Conservation (phyloP, 805 yeast species). For the Yarrowia keelungensis region DNA sequence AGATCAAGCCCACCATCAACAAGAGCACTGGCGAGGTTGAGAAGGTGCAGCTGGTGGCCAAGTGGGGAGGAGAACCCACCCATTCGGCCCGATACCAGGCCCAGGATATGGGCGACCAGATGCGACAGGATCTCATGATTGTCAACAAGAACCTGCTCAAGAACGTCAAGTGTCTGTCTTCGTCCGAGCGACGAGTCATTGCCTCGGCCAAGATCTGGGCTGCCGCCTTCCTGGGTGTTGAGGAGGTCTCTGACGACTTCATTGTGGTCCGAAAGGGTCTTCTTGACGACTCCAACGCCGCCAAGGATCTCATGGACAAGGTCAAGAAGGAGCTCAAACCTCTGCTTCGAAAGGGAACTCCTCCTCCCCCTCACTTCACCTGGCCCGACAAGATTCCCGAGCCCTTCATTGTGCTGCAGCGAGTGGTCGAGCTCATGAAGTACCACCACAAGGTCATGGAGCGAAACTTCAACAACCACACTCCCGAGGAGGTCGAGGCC, state of each 20-base stretch:
- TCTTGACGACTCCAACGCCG: constrained; percentile 96
- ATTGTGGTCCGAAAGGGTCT: constrained; percentile 86
- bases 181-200: constrained; percentile 93
- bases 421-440: constrained; percentile 95
- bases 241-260: constrained; percentile 76
- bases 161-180: constrained; percentile 84
- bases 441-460: constrained; percentile 86
- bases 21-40: constrained; percentile 70
- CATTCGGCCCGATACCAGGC: constrained; percentile 97
- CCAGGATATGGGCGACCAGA: constrained; percentile 92
- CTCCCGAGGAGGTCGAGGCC: constrained; percentile 57
- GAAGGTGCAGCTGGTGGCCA: constrained; percentile 92
- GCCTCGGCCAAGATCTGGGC: constrained; percentile 91
- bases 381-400: constrained; percentile 99
- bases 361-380: constrained; percentile 96
- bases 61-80: constrained; percentile 99
- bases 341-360: constrained; percentile 89
- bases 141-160: constrained; percentile 84
- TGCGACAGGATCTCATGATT: constrained; percentile 87
- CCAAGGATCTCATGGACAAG: constrained; percentile 96
- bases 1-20: constrained; percentile 85
- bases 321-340: constrained; percentile 97
- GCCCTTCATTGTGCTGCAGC: constrained; percentile 89
- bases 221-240: constrained; percentile 73
- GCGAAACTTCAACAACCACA: constrained; percentile 69